A percentile compares a stretch with the other conserved stretches of the same genome.
phyloP scores from a whole-genome alignment of 768 basidiomycete species.

The Boletus rubroflammeus region DNA sequence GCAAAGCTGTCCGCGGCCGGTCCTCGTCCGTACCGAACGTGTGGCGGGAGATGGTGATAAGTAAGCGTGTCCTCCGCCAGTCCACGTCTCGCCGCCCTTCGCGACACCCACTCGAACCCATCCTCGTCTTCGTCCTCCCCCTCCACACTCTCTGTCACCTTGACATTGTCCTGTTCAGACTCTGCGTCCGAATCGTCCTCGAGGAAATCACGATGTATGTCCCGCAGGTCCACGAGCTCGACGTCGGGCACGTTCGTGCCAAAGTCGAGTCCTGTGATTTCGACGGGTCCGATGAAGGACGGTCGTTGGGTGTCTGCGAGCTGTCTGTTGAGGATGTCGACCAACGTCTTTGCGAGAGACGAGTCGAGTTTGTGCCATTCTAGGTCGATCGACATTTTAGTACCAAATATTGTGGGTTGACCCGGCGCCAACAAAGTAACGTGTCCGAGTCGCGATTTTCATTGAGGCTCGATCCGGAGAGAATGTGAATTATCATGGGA shows the following conservation, averaged over 20 bases:
- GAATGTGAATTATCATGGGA: neutral
- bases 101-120: conserved; percentile 78
- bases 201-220: conserved; percentile 93
- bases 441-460: neutral
- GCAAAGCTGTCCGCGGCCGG: conserved; percentile 57
- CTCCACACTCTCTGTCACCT: conserved; percentile 49
- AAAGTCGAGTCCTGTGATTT: conserved; percentile 83
- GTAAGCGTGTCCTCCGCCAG: conserved; percentile 50
- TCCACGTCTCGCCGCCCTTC: conserved; percentile 54
- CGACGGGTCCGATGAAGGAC: conserved; percentile 91
- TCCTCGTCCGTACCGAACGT: conserved; percentile 61
- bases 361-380: conserved; percentile 86
- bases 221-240: conserved; percentile 86
- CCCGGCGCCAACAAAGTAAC: too few species aligned
- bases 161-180: conserved; percentile 36
- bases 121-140: conserved; percentile 75
- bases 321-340: conserved; percentile 75
- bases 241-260: conserved; percentile 80
- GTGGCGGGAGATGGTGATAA: conserved; percentile 70
- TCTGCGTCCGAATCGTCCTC: conserved; percentile 54
- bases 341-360: conserved; percentile 63
- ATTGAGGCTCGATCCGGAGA: neutral
- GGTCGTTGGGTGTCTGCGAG: conserved; percentile 72
- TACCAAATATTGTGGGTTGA: neutral
- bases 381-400: conserved; percentile 88